Evolutionary conservation across 1,284 basidiomycete species (phyloP).

Genomic region (Moesziomyces sp.): DNA sequence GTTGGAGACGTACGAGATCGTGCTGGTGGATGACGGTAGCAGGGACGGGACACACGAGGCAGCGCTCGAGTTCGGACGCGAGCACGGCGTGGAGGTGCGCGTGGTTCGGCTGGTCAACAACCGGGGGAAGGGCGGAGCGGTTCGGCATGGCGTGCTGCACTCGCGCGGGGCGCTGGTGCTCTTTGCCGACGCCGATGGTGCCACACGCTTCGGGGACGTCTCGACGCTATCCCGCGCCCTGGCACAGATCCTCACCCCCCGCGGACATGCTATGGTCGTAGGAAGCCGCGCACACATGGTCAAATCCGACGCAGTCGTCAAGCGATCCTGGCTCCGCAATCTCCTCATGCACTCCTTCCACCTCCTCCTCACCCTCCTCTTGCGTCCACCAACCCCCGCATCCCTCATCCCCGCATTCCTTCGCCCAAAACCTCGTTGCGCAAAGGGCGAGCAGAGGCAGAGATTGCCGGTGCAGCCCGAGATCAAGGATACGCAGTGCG

Average conservation of each 20-base stretch:
- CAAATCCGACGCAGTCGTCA: constrained; percentile 89
- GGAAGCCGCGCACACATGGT: constrained; percentile 92
- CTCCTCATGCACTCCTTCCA: constrained; percentile 92
- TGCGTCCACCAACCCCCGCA: constrained; percentile 51
- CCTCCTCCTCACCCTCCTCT: constrained; percentile 65
- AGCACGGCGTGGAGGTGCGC: constrained; percentile 75
- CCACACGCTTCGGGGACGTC: constrained; percentile 84
- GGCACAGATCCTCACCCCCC: constrained; percentile 52
- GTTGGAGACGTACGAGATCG: constrained; percentile 73
- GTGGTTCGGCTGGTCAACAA: constrained; percentile 83
- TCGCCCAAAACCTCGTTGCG: not conserved
- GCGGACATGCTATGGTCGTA: constrained; percentile 76
- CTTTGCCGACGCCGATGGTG: constrained; percentile 94
- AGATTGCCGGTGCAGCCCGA: constrained; percentile 74
- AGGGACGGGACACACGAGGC: constrained; percentile 77
- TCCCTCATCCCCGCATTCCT: too few relatives aligned
- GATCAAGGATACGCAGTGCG: constrained; percentile 93
- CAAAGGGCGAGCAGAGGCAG: not conserved
- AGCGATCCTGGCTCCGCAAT: constrained; percentile 86
- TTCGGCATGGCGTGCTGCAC: constrained; percentile 78
- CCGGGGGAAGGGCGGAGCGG: constrained; percentile 89
- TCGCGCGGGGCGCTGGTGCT: constrained; percentile 80
- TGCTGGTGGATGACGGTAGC: constrained; percentile 91
- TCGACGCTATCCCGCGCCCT: constrained; percentile 79
- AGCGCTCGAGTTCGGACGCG: constrained; percentile 76